Percentiles rank a stretch among this genome's conserved stretches.
Conservation (phyloP, 345 rosid genomes). For the Arabidopsis suecica region DNA sequence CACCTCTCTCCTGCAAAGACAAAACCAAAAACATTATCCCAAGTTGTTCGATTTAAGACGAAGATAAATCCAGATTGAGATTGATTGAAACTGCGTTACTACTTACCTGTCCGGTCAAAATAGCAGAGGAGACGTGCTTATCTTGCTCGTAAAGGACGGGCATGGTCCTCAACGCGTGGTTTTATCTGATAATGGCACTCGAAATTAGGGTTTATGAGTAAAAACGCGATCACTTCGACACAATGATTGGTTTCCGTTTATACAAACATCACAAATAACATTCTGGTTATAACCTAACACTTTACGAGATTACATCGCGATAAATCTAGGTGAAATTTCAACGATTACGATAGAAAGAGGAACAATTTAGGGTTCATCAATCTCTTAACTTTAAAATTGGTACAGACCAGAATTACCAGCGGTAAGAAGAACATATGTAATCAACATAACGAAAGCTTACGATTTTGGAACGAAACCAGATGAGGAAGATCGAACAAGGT, state of each 20-base stretch:
- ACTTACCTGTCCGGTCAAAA: constrained; percentile 55
- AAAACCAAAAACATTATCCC: neutral
- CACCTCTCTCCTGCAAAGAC: constrained; percentile 64
- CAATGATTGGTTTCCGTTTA: neutral
- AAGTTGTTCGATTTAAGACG: constrained; percentile 1
- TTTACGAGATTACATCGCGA: neutral
- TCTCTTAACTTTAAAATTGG: constrained; percentile 15
- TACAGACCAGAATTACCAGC: neutral
- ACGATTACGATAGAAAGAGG: neutral
- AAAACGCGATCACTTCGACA: constrained; percentile 7
- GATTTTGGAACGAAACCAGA: constrained; percentile 8
- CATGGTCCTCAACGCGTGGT: constrained; percentile 28
- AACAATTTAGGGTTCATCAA: constrained; percentile 33
- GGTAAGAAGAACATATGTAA: neutral
- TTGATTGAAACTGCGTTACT: neutral
- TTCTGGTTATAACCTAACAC: neutral
- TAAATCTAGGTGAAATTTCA: neutral
- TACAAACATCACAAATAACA: neutral
- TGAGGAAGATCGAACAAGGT: constrained; percentile 11
- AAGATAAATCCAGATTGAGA: neutral
- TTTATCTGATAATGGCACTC: constrained; percentile 28
- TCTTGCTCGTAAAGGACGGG: constrained; percentile 65
- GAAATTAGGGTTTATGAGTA: constrained; percentile 31
- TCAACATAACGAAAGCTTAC: constrained; percentile 22
- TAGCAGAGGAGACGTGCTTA: constrained; percentile 62